These are phyloP conservation scores for Aethionema arabicum DNA, from an alignment of 345 rosid species.

Conservation along the genomic window DNA sequence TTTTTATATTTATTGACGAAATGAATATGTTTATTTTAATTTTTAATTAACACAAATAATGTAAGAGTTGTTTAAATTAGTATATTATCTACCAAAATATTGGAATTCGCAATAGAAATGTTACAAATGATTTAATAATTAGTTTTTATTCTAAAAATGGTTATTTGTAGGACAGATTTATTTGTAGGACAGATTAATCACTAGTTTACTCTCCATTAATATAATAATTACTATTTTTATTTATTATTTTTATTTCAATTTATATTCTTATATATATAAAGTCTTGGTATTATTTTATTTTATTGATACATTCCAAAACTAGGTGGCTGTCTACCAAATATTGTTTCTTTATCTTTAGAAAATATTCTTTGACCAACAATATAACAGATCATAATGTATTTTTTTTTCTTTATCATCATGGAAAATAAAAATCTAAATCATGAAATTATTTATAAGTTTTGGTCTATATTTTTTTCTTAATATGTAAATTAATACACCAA, in stretches of 20 bases:
- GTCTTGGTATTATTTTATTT: conserved; percentile 16
- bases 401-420: neutral
- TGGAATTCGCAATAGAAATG: neutral
- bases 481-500: no score
- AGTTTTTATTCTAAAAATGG: neutral
- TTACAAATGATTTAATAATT: conserved; percentile 5
- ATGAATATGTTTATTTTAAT: conserved; percentile 1
- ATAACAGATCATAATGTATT: neutral
- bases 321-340: conserved; percentile 35
- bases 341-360: conserved; percentile 18
- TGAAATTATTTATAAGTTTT: no score
- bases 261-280: conserved; percentile 1
- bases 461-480: no score
- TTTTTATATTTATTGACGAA: conserved; percentile 9
- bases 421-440: neutral
- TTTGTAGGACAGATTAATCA: no score
- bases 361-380: conserved; percentile 29
- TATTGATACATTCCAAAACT: conserved; percentile 29
- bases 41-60: neutral
- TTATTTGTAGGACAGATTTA: no score
- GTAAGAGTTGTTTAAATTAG: neutral
- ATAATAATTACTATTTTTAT: conserved; percentile 14
- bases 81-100: neutral
- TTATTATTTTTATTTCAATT: neutral
- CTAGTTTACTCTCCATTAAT: no score